Conservation (phyloP, 2,329 filamentous ascomycete genomes). For the Claviceps monticola region DNA sequence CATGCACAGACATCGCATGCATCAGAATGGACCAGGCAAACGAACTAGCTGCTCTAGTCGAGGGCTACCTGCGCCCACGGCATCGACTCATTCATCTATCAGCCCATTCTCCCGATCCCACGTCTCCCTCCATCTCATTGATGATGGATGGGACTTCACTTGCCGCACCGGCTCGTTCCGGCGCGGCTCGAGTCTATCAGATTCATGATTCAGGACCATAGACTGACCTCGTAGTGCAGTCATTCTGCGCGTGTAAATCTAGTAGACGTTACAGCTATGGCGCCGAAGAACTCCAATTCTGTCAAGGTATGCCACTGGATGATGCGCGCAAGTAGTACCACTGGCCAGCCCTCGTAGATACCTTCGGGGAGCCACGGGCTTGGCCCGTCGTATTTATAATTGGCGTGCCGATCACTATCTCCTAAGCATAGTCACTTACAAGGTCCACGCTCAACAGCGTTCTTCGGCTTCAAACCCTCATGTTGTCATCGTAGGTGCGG, state of each 20-base stretch:
- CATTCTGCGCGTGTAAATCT: conserved; percentile 19
- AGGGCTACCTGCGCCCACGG: not conserved
- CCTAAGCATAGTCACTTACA: not conserved
- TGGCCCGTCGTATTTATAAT: not conserved
- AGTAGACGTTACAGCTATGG: conserved; percentile 15
- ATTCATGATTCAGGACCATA: conserved; percentile 28
- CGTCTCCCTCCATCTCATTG: not conserved
- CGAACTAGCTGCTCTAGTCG: not conserved
- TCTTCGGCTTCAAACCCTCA: conserved; percentile 27
- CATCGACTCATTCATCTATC: too few species aligned
- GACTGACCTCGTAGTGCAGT: conserved; percentile 24
- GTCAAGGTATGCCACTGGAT: conserved; percentile 19
- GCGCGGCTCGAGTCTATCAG: conserved; percentile 30
- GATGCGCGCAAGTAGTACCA: not conserved
- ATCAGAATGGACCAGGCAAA: not conserved
- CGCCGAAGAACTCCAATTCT: conserved; percentile 18
- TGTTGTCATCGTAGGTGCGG: conserved; percentile 56
- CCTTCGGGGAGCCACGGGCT: not conserved
- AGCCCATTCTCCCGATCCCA: not conserved
- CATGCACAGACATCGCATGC: too few species aligned
- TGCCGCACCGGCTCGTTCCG: conserved; percentile 30
- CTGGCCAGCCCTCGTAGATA: not conserved
- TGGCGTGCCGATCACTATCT: too few species aligned
- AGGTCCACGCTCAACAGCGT: conserved; percentile 8
- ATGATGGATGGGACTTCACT: conserved; percentile 40